Evolutionary conservation across 305 asterid genomes (phyloP).

Genomic region (Salvia sclarea): DNA sequence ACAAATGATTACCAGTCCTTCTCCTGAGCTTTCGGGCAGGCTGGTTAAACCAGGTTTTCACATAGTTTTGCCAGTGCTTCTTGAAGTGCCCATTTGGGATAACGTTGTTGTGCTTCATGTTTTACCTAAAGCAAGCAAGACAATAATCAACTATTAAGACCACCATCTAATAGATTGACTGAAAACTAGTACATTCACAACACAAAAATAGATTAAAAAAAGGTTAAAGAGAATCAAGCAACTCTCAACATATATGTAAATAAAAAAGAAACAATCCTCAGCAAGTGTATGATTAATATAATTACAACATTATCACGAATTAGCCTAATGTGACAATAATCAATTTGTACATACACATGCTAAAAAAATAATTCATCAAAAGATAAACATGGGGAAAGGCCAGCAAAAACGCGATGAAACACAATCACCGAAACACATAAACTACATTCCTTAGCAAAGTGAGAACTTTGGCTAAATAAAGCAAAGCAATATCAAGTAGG

Average conservation of each 20-base stretch:
- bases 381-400: neutral
- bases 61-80: constrained; percentile 72
- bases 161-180: neutral
- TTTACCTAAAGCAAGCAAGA: constrained; percentile 28
- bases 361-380: neutral
- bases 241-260: neutral
- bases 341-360: neutral
- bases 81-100: constrained; percentile 68
- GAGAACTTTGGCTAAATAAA: neutral
- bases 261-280: too few species aligned
- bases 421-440: neutral
- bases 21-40: constrained; percentile 72
- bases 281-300: neutral
- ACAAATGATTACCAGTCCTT: constrained; percentile 43
- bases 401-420: neutral
- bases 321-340: neutral
- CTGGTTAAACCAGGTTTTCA: constrained; percentile 70
- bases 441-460: neutral
- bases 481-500: neutral
- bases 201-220: neutral
- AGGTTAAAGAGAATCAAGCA: neutral
- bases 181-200: neutral
- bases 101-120: constrained; percentile 68
- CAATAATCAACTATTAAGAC: neutral
- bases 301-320: neutral